Conservation (phyloP, 2,329 filamentous ascomycete species). For the Pyrenophora teres region DNA sequence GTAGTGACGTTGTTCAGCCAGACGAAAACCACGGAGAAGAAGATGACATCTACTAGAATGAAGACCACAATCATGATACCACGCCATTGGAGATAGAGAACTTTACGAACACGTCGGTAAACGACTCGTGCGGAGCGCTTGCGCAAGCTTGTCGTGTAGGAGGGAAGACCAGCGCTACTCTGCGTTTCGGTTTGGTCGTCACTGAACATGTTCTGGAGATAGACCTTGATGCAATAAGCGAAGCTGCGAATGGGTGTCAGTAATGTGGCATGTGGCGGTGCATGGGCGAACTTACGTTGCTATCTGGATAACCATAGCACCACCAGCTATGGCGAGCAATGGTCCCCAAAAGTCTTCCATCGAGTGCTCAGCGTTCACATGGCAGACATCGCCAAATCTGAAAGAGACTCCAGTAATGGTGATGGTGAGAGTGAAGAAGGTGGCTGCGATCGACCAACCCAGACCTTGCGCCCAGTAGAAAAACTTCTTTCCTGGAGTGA, state of each 20-base stretch:
- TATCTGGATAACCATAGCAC: slow-evolving; percentile 80
- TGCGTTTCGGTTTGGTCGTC: slow-evolving; percentile 72
- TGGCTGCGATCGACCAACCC: slow-evolving; percentile 82
- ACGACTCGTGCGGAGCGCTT: slow-evolving; percentile 86
- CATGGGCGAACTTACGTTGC: slow-evolving; percentile 66
- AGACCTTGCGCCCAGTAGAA: slow-evolving; percentile 81
- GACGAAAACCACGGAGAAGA: slow-evolving; percentile 91
- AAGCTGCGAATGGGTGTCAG: slow-evolving; percentile 43
- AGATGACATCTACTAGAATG: slow-evolving; percentile 88
- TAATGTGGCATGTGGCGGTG: slow-evolving; percentile 1
- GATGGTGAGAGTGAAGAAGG: slow-evolving; percentile 76
- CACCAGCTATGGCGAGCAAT: slow-evolving; percentile 74
- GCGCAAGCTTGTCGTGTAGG: slow-evolving; percentile 69
- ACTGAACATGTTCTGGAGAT: slow-evolving; percentile 76
- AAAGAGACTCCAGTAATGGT: slow-evolving; percentile 91
- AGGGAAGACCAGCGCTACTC: slow-evolving; percentile 69
- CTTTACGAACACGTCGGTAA: slow-evolving; percentile 82
- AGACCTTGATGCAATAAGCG: slow-evolving; percentile 91
- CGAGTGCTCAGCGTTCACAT: slow-evolving; percentile 89
- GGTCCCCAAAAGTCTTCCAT: slow-evolving; percentile 90
- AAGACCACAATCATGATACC: slow-evolving; percentile 88
- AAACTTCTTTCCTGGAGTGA: slow-evolving; percentile 83
- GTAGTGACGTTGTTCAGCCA: slow-evolving; percentile 71
- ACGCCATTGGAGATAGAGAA: slow-evolving; percentile 91
- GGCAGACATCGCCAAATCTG: slow-evolving; percentile 87